Base-by-base conservation (phyloP, 306 rosid species). In the Mucuna pruriens region DNA sequence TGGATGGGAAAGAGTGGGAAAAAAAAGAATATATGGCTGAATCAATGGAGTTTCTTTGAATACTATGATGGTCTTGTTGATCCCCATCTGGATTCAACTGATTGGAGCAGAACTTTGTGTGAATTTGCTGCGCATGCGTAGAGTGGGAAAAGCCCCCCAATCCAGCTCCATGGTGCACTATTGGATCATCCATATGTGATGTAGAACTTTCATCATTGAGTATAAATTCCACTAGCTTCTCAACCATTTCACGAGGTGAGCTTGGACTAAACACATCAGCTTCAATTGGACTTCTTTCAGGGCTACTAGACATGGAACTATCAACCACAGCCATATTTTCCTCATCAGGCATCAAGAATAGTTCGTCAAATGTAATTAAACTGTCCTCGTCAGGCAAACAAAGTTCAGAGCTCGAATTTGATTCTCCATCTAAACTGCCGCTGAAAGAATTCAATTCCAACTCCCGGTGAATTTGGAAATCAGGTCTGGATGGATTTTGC, bases 301-400 rank as follows among this genome's bases (percentile, higher is more conserved):
- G 75, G 74, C 61, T 65, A 79, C 57, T 60, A 82, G 78, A 7
- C 26, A 44, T 25, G 82, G 78, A 83, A 71, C 76, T 81, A 75
- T 83, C 86, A 78, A 69, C 81, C 60, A 52, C 71, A 51, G 23
- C 45, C 33, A 45, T 34, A 66, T 33, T 74, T 70, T 55, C 75
- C 71, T 39, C 75, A 26, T 88, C 86, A 40, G 73, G 61, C 76
- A 23, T 55, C 69, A 48, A 65, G 79, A 77, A 51, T 77, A 80
- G 71, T 71, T 72, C 88, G 17, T 90, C 92, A 81, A 79, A 88
- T 78, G 62, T 74, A 76, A 77, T 83, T 52, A 90, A 82, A 71
- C 91, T 90, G 49, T 90, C 92, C 83, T 88, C 94, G 49, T 88
- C 92, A 51, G 92, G 94, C 80, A 83, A 83, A 64, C 70, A 42